Evolutionary conservation across 805 yeast species (phyloP).

Genomic region (Diddensiella transvaalensis): DNA sequence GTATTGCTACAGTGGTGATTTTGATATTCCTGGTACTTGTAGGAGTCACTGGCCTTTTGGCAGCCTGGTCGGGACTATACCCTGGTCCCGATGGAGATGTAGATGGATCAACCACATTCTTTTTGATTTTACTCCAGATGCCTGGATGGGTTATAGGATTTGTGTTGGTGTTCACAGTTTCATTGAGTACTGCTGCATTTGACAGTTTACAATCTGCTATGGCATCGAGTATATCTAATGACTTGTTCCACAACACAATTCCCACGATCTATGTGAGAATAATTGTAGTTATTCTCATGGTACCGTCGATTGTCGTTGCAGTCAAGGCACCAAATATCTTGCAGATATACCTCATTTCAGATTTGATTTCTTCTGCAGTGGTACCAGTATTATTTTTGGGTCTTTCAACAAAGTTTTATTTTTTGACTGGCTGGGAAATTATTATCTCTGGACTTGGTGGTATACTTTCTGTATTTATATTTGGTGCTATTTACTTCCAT

Average conservation of each 20-base stretch:
- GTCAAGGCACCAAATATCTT: slow-evolving; percentile 77
- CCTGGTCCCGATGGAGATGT: slow-evolving; percentile 38
- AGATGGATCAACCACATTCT: slow-evolving; percentile 67
- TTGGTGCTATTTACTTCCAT: slow-evolving; percentile 76
- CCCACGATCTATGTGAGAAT: slow-evolving; percentile 62
- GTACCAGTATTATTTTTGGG: slow-evolving; percentile 84
- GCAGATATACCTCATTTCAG: slow-evolving; percentile 87
- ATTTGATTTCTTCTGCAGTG: slow-evolving; percentile 79
- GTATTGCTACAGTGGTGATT: slow-evolving; percentile 66
- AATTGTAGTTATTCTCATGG: slow-evolving; percentile 69
- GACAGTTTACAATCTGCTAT: slow-evolving; percentile 87
- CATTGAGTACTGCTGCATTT: slow-evolving; percentile 81
- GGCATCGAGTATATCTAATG: slow-evolving; percentile 86
- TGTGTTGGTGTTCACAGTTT: slow-evolving; percentile 66
- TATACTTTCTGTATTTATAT: slow-evolving; percentile 70
- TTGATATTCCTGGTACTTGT: slow-evolving; percentile 63
- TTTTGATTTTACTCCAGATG: slow-evolving; percentile 63
- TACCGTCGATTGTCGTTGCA: slow-evolving; percentile 86
- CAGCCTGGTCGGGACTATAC: slow-evolving; percentile 81
- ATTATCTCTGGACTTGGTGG: slow-evolving; percentile 84
- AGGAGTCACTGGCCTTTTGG: slow-evolving; percentile 81
- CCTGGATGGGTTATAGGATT: slow-evolving; percentile 86
- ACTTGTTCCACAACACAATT: slow-evolving; percentile 78
- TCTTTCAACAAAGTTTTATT: slow-evolving; percentile 61
- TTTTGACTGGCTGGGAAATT: slow-evolving; percentile 73